Evolutionary conservation across 2,329 filamentous ascomycete species (phyloP), one percentile per base, ranked within the genome.

Genomic region (Orbilia quercus): DNA sequence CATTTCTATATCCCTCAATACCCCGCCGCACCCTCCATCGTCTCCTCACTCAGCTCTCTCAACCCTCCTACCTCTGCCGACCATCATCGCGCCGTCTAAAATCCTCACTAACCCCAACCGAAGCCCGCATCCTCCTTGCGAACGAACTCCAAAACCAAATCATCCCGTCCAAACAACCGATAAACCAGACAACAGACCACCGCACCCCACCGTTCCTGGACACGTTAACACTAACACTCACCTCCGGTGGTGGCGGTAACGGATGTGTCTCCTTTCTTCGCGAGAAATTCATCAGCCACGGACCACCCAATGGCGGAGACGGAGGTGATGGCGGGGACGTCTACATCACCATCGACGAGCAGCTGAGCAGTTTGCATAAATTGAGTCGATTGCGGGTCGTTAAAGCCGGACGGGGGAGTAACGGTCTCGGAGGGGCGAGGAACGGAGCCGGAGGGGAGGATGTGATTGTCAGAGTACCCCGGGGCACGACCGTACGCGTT

Each of bases 221-320:
- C 82, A 90, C 91, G 80, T 93, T 93, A 63, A 87, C 87, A 6
- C 81, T 98, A 25, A 90, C 87, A 0, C 81, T 98, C 1, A 86
- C 90, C 77, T 90, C 93, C 16, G 95, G 95, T 7, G 82, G 84
- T 1, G 95, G 95, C 23, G 95, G 95, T 7, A 89, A 95, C 79
- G 95, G 95, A 75, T 99, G 95, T 79, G 91, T 98, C 55, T 95
- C 95, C 0, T 99, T 98, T 80, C 83, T 96, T 45, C 89, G 94
- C 18, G 95, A 99, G 78, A 94, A 94, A 75, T 98, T 91, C 81
- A 85, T 97, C 28, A 87, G 89, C 47, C 89, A 96, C 75, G 95
- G 95, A 0, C 95, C 95, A 9, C 88, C 95, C 7, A 98, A 99
- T 80, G 95, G 95, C 53, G 95, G 95, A 71, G 92, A 99, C 79